Evolutionary conservation across 2,329 filamentous ascomycete genomes (phyloP).

Genomic region (Alternaria infectoria): DNA sequence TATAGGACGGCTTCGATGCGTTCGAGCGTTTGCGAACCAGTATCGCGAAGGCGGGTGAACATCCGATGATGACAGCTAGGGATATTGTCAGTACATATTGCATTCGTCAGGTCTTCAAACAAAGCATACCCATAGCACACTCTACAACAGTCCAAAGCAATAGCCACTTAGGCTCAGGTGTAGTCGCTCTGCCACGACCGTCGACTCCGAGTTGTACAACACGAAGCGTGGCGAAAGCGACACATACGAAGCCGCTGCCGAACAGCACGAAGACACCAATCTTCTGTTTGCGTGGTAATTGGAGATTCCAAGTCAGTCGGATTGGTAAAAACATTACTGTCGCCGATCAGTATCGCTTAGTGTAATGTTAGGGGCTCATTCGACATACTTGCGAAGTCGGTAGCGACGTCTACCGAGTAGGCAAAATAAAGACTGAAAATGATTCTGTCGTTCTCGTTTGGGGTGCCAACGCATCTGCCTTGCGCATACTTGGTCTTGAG

Average conservation of each 20-base stretch:
- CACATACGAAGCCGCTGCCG: slow-evolving; percentile 22
- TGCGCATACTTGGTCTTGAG: slow-evolving; percentile 46
- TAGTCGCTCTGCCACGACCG: slow-evolving; percentile 19
- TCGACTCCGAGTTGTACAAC: slow-evolving; percentile 41
- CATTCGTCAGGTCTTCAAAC: too few relatives aligned
- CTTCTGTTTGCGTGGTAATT: slow-evolving; percentile 42
- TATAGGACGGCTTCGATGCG: slow-evolving; percentile 8
- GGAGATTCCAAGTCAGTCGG: slow-evolving; percentile 46
- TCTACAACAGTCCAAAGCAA: slow-evolving; percentile 46
- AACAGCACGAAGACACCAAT: slow-evolving; percentile 38
- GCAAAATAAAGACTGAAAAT: slow-evolving; percentile 43
- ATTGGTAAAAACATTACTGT: slow-evolving; percentile 47
- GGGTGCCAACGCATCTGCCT: slow-evolving; percentile 29
- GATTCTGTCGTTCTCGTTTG: slow-evolving; percentile 15
- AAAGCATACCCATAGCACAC: slow-evolving; percentile 36
- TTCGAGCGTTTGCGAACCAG: slow-evolving; percentile 15
- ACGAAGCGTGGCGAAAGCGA: slow-evolving; percentile 27
- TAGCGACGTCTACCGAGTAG: slow-evolving; percentile 43
- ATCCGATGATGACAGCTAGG: slow-evolving; percentile 23
- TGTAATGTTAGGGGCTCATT: too few relatives aligned
- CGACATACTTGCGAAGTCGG: slow-evolving; percentile 40
- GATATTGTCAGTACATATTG: neutral
- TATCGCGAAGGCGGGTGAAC: slow-evolving; percentile 7
- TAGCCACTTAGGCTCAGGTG: slow-evolving; percentile 42
- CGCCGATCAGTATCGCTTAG: neutral